Conservation (phyloP, 495 filamentous ascomycete genomes). For the Evansstolkia leycettana region DNA sequence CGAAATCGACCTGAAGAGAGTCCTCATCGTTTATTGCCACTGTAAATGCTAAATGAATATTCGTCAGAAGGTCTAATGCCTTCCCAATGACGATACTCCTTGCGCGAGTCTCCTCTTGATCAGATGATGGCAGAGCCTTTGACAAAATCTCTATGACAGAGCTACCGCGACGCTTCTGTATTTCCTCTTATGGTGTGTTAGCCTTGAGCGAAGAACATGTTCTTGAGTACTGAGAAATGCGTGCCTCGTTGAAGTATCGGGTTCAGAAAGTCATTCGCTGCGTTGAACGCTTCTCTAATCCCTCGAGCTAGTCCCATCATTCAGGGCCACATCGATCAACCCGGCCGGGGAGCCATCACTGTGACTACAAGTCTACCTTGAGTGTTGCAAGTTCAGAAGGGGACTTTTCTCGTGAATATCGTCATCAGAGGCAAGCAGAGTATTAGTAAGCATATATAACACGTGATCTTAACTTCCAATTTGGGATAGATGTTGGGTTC, state of each 20-base stretch:
- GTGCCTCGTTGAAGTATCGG: slow-evolving; percentile 34
- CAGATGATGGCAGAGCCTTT: not conserved
- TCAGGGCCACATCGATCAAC: not conserved
- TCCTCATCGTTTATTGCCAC: slow-evolving; percentile 11
- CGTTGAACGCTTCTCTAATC: slow-evolving; percentile 20
- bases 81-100: slow-evolving; percentile 20
- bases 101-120: slow-evolving; percentile 3
- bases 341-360: not conserved
- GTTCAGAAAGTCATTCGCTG: slow-evolving; percentile 26
- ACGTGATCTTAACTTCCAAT: too few relatives aligned
- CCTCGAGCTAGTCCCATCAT: slow-evolving; percentile 19
- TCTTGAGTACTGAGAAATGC: slow-evolving; percentile 9
- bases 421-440: not conserved
- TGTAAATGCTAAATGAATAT: slow-evolving; percentile 28
- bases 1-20: not conserved
- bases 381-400: not conserved
- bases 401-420: not conserved
- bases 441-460: slow-evolving; percentile 4
- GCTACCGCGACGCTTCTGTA: slow-evolving; percentile 20
- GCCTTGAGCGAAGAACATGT: slow-evolving; percentile 4
- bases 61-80: slow-evolving; percentile 24
- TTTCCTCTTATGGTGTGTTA: slow-evolving; percentile 28
- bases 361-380: not conserved
- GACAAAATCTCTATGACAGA: slow-evolving; percentile 29
- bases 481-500: not conserved